Evolutionary conservation across 352 stramenopile species (phyloP), one percentile per base, ranked within the genome.

Genomic region (Blastocystis sp.): DNA sequence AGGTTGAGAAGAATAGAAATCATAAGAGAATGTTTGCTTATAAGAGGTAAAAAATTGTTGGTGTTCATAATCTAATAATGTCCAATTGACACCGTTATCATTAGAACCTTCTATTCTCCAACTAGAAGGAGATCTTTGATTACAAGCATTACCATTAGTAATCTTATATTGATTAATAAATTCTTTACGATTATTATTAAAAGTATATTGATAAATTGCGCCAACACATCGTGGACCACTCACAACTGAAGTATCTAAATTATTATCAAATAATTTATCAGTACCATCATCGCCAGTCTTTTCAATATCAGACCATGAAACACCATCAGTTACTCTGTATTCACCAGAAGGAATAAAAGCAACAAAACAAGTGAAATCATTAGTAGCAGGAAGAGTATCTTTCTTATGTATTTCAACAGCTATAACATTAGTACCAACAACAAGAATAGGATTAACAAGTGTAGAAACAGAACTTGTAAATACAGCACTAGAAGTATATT

Each of bases 341-440:
- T n/a, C n/a, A n/a, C n/a, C n/a, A n/a, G n/a, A n/a, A n/a, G n/a
- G n/a, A n/a, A n/a, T n/a, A n/a, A n/a, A n/a, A n/a, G n/a, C n/a
- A n/a, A n/a, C n/a, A n/a, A n/a, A n/a, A n/a, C n/a, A n/a, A n/a
- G n/a, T n/a, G n/a, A n/a, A n/a, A n/a, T n/a, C n/a, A n/a, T n/a
- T n/a, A n/a, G n/a, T n/a, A n/a, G n/a, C n/a, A n/a, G n/a, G n/a
- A n/a, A n/a, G n/a, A n/a, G n/a, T n/a, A n/a, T n/a, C n/a, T n/a
- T n/a, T n/a, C n/a, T n/a, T n/a, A 16, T 62, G 52, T 13, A 52
- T 31, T 28, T 62, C 52, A 5, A 45, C 19, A 13, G 52, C 52
- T 16, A 62, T 25, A 4, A 62, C 30, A 28, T 62, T 62, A 39
- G 39, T 31, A 19, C 52, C 52, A 2, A 24, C 32, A 23, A 25